A percentile compares a stretch with the other conserved stretches of the same genome.
These are phyloP conservation scores for Phytophthora macrochlamydospora DNA, from an alignment of 352 stramenopile species.

Conservation along the genomic window DNA sequence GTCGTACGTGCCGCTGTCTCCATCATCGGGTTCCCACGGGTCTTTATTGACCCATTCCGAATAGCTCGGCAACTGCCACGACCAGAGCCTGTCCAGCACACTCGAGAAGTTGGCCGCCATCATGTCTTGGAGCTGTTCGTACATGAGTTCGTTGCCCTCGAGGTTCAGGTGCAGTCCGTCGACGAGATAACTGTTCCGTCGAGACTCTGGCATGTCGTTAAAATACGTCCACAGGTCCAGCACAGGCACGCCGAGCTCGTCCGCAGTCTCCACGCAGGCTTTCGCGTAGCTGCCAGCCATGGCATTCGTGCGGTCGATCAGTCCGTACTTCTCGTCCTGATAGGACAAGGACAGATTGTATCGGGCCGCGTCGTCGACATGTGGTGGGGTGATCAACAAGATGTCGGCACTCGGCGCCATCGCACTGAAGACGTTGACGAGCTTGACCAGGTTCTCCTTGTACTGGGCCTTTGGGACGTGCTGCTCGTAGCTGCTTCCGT, in stretches of 20 bases:
- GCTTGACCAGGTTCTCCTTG: constrained; percentile 39
- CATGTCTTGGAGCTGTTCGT: constrained; percentile 21
- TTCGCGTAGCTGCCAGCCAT: constrained; percentile 45
- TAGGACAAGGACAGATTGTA: constrained; percentile 13
- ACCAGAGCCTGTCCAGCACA: constrained; percentile 20
- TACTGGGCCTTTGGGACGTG: constrained; percentile 54
- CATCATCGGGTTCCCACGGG: constrained; percentile 17
- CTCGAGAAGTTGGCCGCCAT: constrained; percentile 23
- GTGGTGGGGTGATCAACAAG: constrained; percentile 32
- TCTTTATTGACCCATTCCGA: constrained; percentile 43
- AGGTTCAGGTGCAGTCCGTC: constrained; percentile 60
- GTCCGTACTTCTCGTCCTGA: constrained; percentile 17
- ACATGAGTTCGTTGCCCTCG: constrained; percentile 43
- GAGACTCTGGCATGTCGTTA: constrained; percentile 32
- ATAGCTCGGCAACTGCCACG: constrained; percentile 36
- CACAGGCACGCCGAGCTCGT: constrained; percentile 25
- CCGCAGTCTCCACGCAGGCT: constrained; percentile 41
- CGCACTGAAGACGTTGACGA: constrained; percentile 26
- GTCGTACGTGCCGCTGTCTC: background rate
- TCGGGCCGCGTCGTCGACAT: constrained; percentile 40
- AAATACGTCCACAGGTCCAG: constrained; percentile 54
- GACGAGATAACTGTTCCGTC: constrained; percentile 30
- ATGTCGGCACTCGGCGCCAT: constrained; percentile 22
- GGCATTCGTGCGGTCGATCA: constrained; percentile 46
- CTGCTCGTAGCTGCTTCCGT: constrained; percentile 29